Conservation (phyloP, 1,284 basidiomycete genomes). For the Cutaneotrichosporon curvatum region DNA sequence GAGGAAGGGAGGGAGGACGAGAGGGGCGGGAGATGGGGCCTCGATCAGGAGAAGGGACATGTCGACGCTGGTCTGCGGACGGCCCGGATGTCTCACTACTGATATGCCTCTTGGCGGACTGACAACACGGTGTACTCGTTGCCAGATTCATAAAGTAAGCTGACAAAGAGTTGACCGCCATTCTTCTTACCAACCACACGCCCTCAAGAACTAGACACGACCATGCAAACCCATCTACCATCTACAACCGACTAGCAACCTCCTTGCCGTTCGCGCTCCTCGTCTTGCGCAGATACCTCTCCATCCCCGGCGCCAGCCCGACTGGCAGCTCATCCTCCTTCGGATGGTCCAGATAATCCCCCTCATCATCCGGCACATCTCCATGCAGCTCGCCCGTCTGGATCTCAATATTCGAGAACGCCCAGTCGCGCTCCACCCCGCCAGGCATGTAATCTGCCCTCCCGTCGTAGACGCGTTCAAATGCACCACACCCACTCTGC, state of each 20-base stretch:
- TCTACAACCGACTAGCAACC: neutral
- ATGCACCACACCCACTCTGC: slow-evolving; percentile 30
- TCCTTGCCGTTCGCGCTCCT: neutral
- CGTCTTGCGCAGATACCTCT: slow-evolving; percentile 23
- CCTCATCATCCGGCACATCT: slow-evolving; percentile 38
- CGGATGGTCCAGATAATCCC: slow-evolving; percentile 23
- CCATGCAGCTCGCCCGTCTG: slow-evolving; percentile 26
- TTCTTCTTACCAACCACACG: no score
- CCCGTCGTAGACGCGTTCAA: slow-evolving; percentile 38
- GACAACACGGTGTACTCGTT: no score
- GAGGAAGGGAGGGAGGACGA: no score
- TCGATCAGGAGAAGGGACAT: no score
- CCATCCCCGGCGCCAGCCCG: slow-evolving; percentile 40
- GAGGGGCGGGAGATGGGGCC: no score
- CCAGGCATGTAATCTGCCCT: slow-evolving; percentile 40
- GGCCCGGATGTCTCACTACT: no score
- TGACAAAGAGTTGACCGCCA: no score
- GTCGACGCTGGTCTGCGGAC: no score
- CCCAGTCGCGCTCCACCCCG: slow-evolving; percentile 45
- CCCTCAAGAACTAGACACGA: no score
- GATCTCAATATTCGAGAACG: slow-evolving; percentile 33
- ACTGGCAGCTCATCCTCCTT: slow-evolving; percentile 34
- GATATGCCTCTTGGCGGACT: no score
- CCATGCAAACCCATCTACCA: neutral
- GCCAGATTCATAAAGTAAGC: no score